Percentiles rank a stretch among this genome's conserved stretches.
phyloP scores from a whole-genome alignment of 306 rosid species.

The Leucaena leucocephala region DNA sequence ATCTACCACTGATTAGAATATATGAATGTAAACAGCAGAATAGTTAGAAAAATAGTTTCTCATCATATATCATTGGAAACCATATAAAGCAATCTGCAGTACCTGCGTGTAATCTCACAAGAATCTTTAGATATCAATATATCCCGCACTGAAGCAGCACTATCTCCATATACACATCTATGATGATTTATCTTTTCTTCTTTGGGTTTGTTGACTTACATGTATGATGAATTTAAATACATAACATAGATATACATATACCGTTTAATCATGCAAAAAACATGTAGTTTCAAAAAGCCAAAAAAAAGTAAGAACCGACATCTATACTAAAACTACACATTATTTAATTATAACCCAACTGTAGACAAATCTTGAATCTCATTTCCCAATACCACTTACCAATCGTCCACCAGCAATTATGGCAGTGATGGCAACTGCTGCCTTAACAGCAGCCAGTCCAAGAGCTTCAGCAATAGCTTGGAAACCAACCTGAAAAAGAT shows the following conservation, averaged over 20 bases:
- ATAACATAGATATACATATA: constrained; percentile 19
- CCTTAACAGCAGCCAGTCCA: constrained; percentile 98
- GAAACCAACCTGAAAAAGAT: constrained; percentile 79
- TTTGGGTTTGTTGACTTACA: not conserved
- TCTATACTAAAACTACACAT: constrained; percentile 13
- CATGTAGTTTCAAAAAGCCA: constrained; percentile 22
- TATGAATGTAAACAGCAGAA: not conserved
- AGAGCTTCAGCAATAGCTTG: constrained; percentile 99
- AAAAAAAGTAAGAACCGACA: not conserved
- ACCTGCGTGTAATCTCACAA: not conserved
- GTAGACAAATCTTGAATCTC: constrained; percentile 2
- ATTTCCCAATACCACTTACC: constrained; percentile 61
- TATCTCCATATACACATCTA: not conserved
- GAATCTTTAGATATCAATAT: constrained; percentile 35
- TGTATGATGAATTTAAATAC: constrained; percentile 16
- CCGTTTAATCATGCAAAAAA: not conserved
- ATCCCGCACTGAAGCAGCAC: constrained; percentile 11
- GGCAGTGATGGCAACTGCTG: constrained; percentile 92
- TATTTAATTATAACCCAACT: constrained; percentile 22
- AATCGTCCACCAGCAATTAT: constrained; percentile 98
- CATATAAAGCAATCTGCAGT: constrained; percentile 26
- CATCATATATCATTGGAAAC: constrained; percentile 5
- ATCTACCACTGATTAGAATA: not conserved
- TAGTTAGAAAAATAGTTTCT: not conserved
- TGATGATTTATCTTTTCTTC: not conserved